Conservation (phyloP, 495 filamentous ascomycete genomes). For the Neurospora intermedia region DNA sequence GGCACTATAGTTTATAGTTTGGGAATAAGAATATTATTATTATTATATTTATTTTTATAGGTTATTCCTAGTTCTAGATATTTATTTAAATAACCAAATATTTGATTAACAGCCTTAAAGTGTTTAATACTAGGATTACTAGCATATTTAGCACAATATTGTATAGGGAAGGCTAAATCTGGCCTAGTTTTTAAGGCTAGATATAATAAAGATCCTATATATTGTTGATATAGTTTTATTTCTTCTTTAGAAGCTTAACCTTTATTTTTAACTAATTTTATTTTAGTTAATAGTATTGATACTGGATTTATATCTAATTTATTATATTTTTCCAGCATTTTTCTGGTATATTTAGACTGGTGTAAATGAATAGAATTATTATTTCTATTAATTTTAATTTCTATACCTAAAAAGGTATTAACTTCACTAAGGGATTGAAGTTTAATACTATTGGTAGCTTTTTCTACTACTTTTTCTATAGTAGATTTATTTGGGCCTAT, state of each 20-base stretch:
- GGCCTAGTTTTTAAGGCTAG: constrained; percentile 2
- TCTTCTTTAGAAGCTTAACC: not conserved
- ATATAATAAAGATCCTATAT: not conserved
- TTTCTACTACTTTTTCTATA: not conserved
- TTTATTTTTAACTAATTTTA: not conserved
- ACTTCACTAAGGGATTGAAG: not conserved
- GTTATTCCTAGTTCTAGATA: too few species aligned
- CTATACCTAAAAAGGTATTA: not conserved
- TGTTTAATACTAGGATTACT: not conserved
- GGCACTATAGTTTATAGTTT: too few species aligned
- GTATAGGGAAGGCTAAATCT: not conserved
- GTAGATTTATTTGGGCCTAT: not conserved
- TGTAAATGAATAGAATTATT: not conserved
- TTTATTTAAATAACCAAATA: too few species aligned
- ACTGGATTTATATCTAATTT: not conserved
- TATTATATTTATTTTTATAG: too few species aligned
- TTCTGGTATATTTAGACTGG: not conserved
- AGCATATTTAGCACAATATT: not conserved
- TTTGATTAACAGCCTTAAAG: not conserved
- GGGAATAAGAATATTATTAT: too few species aligned
- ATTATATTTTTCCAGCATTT: not conserved
- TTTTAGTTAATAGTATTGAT: not conserved
- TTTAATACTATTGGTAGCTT: not conserved
- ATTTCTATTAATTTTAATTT: not conserved
- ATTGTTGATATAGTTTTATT: constrained; percentile 1